phyloP scores from a whole-genome alignment of 2,329 filamentous ascomycete genomes.

The Aaosphaeria pasadenensis region DNA sequence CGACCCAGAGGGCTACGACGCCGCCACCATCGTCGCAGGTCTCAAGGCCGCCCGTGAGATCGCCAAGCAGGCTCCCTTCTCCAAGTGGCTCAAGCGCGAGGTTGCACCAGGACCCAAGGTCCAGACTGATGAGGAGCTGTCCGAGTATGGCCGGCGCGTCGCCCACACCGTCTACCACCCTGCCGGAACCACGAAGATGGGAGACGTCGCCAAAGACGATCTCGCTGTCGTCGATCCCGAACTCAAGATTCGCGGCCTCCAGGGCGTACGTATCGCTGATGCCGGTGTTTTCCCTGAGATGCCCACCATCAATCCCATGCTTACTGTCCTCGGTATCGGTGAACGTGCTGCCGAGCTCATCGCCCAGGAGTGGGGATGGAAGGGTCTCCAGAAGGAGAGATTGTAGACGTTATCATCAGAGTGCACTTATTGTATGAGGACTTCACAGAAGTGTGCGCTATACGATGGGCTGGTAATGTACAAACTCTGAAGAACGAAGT shows the following conservation, averaged over 20 bases:
- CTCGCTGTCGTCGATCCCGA: conserved; percentile 77
- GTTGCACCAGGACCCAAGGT: conserved; percentile 72
- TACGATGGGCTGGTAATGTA: too few relatives aligned
- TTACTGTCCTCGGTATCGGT: conserved; percentile 80
- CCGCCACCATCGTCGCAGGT: conserved; percentile 43
- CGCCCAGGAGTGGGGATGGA: conserved; percentile 69
- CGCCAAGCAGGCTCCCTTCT: conserved; percentile 65
- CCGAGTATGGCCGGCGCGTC: conserved; percentile 74
- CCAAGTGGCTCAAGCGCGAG: conserved; percentile 78
- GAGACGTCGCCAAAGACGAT: conserved; percentile 64
- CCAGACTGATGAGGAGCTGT: conserved; percentile 75
- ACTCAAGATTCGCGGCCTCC: conserved; percentile 69
- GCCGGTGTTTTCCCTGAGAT: conserved; percentile 87
- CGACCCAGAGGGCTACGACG: conserved; percentile 80
- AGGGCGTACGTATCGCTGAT: conserved; percentile 75
- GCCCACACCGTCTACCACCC: conserved; percentile 92
- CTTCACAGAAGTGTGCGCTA: too few relatives aligned
- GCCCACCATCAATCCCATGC: conserved; percentile 84
- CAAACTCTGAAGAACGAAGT: too few relatives aligned
- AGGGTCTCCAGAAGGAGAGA: conserved; percentile 52
- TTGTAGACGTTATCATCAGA: conserved; percentile 38
- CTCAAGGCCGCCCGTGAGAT: conserved; percentile 16
- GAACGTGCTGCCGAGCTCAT: conserved; percentile 85
- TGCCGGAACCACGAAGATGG: conserved; percentile 88
- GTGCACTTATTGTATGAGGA: too few relatives aligned